Evolutionary conservation across 2,329 filamentous ascomycete species (phyloP).

Genomic region (Fusarium sp.): DNA sequence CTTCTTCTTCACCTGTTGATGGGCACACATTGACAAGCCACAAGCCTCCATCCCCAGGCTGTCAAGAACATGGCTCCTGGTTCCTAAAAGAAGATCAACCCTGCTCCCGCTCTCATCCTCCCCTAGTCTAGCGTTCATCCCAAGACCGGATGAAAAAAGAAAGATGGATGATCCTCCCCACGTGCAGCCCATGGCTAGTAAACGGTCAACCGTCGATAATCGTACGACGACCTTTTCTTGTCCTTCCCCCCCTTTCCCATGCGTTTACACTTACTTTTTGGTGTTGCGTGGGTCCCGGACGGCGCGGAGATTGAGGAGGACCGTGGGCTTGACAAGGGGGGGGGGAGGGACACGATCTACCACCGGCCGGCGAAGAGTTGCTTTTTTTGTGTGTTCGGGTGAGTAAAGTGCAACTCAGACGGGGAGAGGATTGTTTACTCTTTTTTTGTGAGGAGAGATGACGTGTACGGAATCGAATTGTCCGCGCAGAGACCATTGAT

Average conservation of each 20-base stretch:
- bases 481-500: slow-evolving; percentile 12
- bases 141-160: not conserved
- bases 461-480: slow-evolving; percentile 22
- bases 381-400: not conserved
- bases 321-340: slow-evolving; percentile 3
- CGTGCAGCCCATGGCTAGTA: not conserved
- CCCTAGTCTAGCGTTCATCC: slow-evolving; percentile 22
- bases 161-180: not conserved
- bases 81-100: not conserved
- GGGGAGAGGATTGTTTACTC: not conserved
- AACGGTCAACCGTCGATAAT: slow-evolving; percentile 18
- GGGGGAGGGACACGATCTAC: slow-evolving; percentile 2
- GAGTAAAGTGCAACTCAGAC: not conserved
- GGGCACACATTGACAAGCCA: not conserved
- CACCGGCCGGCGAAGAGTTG: not conserved
- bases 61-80: not conserved
- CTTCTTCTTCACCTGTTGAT: not conserved
- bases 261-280: not conserved
- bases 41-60: not conserved
- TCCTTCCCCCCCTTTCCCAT: slow-evolving; percentile 1
- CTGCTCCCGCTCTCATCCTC: slow-evolving; percentile 9
- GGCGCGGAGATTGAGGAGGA: slow-evolving; percentile 37
- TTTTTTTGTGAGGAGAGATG: not conserved
- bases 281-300: slow-evolving; percentile 8
- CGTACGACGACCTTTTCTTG: slow-evolving; percentile 21